Conservation (phyloP, 768 basidiomycete genomes). For the Boletus fagicola region DNA sequence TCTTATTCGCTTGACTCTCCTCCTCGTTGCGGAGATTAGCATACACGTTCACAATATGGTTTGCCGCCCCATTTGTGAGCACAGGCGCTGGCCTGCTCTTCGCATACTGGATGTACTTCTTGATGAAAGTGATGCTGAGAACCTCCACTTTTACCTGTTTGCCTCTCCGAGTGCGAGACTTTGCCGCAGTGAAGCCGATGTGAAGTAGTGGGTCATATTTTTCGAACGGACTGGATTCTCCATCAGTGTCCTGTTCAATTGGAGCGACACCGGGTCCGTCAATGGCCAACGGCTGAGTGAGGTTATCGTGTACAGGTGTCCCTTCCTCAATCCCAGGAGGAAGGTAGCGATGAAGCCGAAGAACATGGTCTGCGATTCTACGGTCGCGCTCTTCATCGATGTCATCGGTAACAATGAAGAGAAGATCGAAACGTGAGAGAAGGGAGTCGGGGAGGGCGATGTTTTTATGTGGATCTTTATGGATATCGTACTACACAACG, state of each 20-base stretch:
- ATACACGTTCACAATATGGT: constrained; percentile 91
- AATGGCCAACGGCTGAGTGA: constrained; percentile 83
- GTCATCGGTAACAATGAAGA: constrained; percentile 98
- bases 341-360: constrained; percentile 95
- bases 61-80: constrained; percentile 90
- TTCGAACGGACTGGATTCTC: constrained; percentile 75
- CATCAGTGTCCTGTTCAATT: constrained; percentile 38
- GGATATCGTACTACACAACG: constrained; percentile 85
- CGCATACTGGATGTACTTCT: constrained; percentile 98
- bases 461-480: constrained; percentile 99
- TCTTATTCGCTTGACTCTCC: constrained; percentile 76
- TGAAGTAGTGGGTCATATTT: constrained; percentile 96
- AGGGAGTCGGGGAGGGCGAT: constrained; percentile 98
- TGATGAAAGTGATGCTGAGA: constrained; percentile 89
- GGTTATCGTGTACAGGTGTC: constrained; percentile 82
- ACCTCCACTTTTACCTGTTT: constrained; percentile 75
- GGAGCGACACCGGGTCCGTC: constrained; percentile 60
- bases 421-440: constrained; percentile 95
- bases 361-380: constrained; percentile 93
- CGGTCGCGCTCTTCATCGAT: constrained; percentile 94
- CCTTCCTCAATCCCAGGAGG: constrained; percentile 97
- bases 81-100: constrained; percentile 84
- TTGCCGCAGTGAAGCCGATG: constrained; percentile 61
- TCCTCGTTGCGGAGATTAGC: constrained; percentile 90
- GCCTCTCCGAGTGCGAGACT: constrained; percentile 53